Conservation (phyloP, 1,139 yeast species). For the Hemisphaericaspora subhashii region DNA sequence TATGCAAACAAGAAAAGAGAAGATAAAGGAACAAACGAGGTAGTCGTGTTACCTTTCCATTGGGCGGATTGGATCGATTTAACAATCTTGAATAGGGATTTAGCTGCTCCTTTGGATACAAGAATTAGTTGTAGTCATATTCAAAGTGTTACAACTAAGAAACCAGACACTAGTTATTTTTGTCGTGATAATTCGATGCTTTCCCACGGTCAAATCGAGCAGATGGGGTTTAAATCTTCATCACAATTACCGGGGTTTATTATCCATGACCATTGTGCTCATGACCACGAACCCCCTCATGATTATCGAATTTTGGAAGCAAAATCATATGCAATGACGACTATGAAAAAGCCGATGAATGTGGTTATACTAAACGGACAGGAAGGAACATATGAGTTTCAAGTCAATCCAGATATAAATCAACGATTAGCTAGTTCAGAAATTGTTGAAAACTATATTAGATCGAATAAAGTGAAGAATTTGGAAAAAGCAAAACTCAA, state of each 20-base stretch:
- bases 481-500: constrained; percentile 15
- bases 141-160: constrained; percentile 17
- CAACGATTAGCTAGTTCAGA: constrained; percentile 23
- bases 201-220: constrained; percentile 19
- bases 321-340: constrained; percentile 26
- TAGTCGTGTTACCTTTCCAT: constrained; percentile 32
- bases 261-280: constrained; percentile 30
- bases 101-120: constrained; percentile 22
- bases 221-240: constrained; percentile 21
- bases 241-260: constrained; percentile 30
- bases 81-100: constrained; percentile 36
- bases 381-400: constrained; percentile 33
- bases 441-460: constrained; percentile 22
- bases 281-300: constrained; percentile 31
- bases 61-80: constrained; percentile 29
- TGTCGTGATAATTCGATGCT: constrained; percentile 21
- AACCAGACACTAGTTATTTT: constrained; percentile 21
- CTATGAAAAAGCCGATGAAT: constrained; percentile 29
- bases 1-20: constrained; percentile 20
- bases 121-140: constrained; percentile 23
- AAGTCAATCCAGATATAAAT: constrained; percentile 21
- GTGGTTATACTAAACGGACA: constrained; percentile 27
- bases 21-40: constrained; percentile 7
- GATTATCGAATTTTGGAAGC: constrained; percentile 29
- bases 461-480: constrained; percentile 11